Base-by-base conservation (phyloP, 805 yeast species). In the Candida maesae region DNA sequence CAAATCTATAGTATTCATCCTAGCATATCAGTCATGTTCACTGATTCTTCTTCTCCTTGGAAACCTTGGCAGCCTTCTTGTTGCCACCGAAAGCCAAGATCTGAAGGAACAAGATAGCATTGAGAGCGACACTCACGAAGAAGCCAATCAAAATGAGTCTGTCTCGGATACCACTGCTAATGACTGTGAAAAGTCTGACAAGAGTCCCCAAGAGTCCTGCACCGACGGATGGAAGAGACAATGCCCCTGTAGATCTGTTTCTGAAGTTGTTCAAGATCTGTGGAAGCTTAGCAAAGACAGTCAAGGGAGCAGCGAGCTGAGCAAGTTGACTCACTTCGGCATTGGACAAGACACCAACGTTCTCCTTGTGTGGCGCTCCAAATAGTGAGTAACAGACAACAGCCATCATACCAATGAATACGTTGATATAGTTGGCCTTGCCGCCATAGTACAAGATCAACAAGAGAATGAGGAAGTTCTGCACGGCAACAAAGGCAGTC, bases 241-340 rank as follows among this genome's bases (percentile, higher is more conserved):
- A 50, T 41, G 66, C 66, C 16, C 75, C 77, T 5, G 76, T 70
- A 28, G 73, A 66, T 38, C 60, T 65, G 27, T 54, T 53, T 32
- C 49, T 46, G 50, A 58, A 61, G 49, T 67, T 70, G 31, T 56
- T 53, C 26, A 51, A 15, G 15, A 69, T 69, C 49, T 71, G 76
- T 0, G 76, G 75, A 11, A 72, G 39, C 44, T 67, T 68, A 37
- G 65, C 55, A 10, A 56, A 38, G 14, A 68, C 50, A 1, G 60
- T 47, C 33, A 68, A 45, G 16, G 73, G 73, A 14, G 67, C 58
- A 9, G 68, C 56, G 21, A 60, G 45, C 18, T 58, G 53, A 33
- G 65, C 67, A 13, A 68, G 48, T 6, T 44, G 20, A 11, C 33
- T 15, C 16, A 64, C 47, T 20, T 42, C 33, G 8, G 39, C 42